Percentiles rank a stretch among this genome's conserved stretches.
Conservation (phyloP, 2,329 filamentous ascomycete species). For the Sporothrix brasiliensis region DNA sequence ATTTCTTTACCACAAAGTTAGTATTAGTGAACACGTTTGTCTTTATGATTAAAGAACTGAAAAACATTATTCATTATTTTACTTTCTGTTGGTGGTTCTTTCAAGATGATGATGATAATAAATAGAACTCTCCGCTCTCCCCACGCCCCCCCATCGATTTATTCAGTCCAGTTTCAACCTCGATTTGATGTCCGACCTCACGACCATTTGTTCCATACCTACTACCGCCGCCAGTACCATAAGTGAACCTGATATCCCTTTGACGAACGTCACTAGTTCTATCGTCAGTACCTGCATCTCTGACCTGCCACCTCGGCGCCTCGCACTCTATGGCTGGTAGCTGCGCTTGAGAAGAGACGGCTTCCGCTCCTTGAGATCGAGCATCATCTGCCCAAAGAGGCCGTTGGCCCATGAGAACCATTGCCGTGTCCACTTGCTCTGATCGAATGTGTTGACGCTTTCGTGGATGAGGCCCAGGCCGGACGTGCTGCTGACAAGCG, state of each 20-base stretch:
- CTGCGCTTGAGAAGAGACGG: constrained; percentile 54
- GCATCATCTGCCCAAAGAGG: constrained; percentile 79
- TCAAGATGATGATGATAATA: no score
- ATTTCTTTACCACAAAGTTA: not conserved
- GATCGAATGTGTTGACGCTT: constrained; percentile 68
- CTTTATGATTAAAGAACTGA: no score
- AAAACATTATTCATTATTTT: not conserved
- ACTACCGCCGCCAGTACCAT: no score
- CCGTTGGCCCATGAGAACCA: constrained; percentile 90
- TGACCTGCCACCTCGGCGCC: not conserved
- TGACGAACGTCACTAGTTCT: no score
- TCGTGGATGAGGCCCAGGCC: constrained; percentile 80
- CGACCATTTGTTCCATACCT: no score
- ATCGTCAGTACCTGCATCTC: no score
- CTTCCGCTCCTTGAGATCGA: constrained; percentile 72
- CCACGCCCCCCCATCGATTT: no score
- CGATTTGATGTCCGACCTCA: no score
- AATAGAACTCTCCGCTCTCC: no score
- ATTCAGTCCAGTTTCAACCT: no score
- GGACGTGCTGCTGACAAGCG: constrained; percentile 69
- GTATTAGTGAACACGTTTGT: not conserved
- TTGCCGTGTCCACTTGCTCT: constrained; percentile 49
- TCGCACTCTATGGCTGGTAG: constrained; percentile 42
- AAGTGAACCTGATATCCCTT: no score
- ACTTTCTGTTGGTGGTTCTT: not conserved